Evolutionary conservation across 2,329 filamentous ascomycete species (phyloP), one percentile per base, ranked within the genome.

Genomic region (Ascochyta lentis): DNA sequence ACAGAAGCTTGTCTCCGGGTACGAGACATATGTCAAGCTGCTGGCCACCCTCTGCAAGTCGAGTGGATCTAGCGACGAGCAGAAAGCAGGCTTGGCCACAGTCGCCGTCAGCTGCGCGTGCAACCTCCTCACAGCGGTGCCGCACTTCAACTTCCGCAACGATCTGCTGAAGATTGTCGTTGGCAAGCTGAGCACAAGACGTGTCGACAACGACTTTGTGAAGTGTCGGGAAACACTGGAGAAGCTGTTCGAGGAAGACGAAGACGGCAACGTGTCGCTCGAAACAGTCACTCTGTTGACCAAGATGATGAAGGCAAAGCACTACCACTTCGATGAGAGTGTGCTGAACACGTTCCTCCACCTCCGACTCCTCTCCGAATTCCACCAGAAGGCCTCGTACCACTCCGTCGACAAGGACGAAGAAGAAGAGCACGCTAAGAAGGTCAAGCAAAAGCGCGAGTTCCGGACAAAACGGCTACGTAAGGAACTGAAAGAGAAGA

Each of bases 111-210:
- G 87, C 39, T 99, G 95, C 72, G 89, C 90, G 2, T 96, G 92
- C 76, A 89, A 85, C 27, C 83, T 99, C 15, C 78, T 98, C 37
- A 86, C 85, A 19, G 83, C 89, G 1, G 92, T 97, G 0, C 91
- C 95, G 3, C 96, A 99, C 79, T 99, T 99, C 85, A 99, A 99
- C 80, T 97, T 96, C 76, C 89, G 95, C 37, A 84, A 83, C 44
- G 94, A 99, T 49, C 80, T 99, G 49, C 79, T 99, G 58, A 92
- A 91, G 76, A 94, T 98, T 54, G 73, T 99, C 13, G 88, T 96
- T 22, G 87, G 87, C 64, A 95, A 95, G 74, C 81, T 99, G 33
- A 92, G 91, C 68, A 84, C 83, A 54, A 86, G 87, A 64, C 84
- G 83, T 49, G 78, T 91, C 1, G 91, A 96, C 70, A 83, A 82